Percentiles rank a stretch among this genome's conserved stretches.
phyloP scores from a whole-genome alignment of 352 stramenopile genomes.

The Saprolegnia parasitica region DNA sequence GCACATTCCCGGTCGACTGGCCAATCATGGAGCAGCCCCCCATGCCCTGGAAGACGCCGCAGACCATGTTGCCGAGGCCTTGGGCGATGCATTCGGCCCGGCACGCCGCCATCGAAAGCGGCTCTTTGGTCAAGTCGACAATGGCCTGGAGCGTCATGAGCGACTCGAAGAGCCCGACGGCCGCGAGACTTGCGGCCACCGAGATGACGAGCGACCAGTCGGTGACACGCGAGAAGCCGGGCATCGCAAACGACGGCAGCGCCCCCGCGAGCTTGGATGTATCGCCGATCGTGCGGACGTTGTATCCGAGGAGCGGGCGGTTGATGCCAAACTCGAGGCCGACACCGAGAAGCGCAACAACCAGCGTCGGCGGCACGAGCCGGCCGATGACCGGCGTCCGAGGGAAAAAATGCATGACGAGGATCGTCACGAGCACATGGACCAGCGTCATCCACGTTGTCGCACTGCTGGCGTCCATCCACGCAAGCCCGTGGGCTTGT shows the following conservation, averaged over 20 bases:
- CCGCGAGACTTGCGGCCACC: conserved; percentile 86
- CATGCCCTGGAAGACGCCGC: conserved; percentile 89
- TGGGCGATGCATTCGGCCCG: conserved; percentile 82
- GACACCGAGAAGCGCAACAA: conserved; percentile 68
- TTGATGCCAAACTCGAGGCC: conserved; percentile 86
- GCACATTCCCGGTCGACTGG: conserved; percentile 86
- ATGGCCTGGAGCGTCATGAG: conserved; percentile 93
- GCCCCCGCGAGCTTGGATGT: conserved; percentile 52
- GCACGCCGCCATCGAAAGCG: conserved; percentile 52
- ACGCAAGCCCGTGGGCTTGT: conserved; percentile 54
- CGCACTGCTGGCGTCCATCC: conserved; percentile 55
- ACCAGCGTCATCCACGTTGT: conserved; percentile 63
- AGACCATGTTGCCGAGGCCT: conserved; percentile 89
- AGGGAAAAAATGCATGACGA: conserved; percentile 83
- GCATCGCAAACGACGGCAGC: conserved; percentile 49
- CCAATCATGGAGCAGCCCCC: conserved; percentile 93
- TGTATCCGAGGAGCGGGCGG: conserved; percentile 59
- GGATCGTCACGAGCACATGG: conserved; percentile 73
- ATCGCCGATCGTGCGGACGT: conserved; percentile 75
- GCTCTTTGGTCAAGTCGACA: conserved; percentile 82
- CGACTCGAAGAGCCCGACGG: conserved; percentile 90
- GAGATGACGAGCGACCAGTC: conserved; percentile 75
- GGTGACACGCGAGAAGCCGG: conserved; percentile 42
- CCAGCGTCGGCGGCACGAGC: conserved; percentile 72
- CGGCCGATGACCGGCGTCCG: conserved; percentile 53